A percentile compares a stretch with the other conserved stretches of the same genome.
phyloP scores from a whole-genome alignment of 2,329 filamentous ascomycete species.

The Atkinsonella hypoxylon region DNA sequence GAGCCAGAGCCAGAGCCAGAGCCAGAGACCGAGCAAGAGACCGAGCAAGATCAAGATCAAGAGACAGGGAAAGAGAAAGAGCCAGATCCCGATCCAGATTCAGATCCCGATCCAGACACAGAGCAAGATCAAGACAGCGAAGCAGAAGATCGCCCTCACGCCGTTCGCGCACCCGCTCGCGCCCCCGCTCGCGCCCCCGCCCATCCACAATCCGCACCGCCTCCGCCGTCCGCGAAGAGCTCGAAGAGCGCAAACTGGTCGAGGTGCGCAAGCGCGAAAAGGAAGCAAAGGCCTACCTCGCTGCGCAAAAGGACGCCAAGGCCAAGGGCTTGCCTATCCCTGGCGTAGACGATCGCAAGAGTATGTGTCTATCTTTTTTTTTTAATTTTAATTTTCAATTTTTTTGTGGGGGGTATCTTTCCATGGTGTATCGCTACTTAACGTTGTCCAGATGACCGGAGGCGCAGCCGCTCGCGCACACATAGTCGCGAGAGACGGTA shows the following conservation, averaged over 20 bases:
- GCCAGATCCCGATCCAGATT: too few relatives aligned
- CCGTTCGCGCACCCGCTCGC: conserved; percentile 17
- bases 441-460: conserved; percentile 26
- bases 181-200: conserved; percentile 24
- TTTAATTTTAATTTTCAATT: too few relatives aligned
- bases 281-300: conserved; percentile 52
- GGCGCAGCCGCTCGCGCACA: conserved; percentile 24
- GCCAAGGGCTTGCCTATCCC: conserved; percentile 46
- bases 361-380: too few relatives aligned
- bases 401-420: too few relatives aligned
- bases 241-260: conserved; percentile 47
- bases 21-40: too few relatives aligned
- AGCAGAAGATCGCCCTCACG: conserved; percentile 22
- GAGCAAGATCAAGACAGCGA: too few relatives aligned
- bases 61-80: too few relatives aligned
- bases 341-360: conserved; percentile 41
- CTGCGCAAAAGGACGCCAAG: conserved; percentile 47
- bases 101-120: too few relatives aligned
- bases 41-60: too few relatives aligned
- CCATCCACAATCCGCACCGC: conserved; percentile 26
- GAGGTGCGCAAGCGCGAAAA: conserved; percentile 50
- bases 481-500: conserved; percentile 18
- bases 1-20: too few relatives aligned
- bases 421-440: too few relatives aligned
- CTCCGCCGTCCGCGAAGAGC: conserved; percentile 31